Conservation (phyloP, 1,139 yeast genomes). For the Suhomyces wounanorum region DNA sequence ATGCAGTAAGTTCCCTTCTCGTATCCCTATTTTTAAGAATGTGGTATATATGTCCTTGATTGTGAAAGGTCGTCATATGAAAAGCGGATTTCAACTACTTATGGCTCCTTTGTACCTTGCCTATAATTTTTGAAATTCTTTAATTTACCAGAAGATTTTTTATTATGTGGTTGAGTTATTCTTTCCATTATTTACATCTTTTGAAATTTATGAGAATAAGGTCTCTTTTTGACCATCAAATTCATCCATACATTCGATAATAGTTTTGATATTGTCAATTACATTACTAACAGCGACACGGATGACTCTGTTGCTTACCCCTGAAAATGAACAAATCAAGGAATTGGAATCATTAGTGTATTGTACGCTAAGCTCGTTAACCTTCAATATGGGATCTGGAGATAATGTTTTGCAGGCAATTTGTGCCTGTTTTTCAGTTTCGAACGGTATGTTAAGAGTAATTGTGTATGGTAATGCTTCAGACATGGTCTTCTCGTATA, state of each 20-base stretch:
- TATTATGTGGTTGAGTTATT: no score
- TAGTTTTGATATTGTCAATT: slow-evolving; percentile 63
- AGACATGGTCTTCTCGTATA: background rate
- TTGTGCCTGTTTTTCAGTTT: slow-evolving; percentile 55
- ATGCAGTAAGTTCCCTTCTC: no score
- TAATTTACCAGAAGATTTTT: no score
- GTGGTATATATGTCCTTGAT: no score
- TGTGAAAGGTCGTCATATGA: no score
- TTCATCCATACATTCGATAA: slow-evolving; percentile 68
- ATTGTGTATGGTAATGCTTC: slow-evolving; percentile 14
- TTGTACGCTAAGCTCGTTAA: slow-evolving; percentile 54
- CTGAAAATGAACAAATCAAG: slow-evolving; percentile 51
- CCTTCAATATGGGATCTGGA: slow-evolving; percentile 81
- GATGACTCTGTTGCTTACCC: slow-evolving; percentile 61
- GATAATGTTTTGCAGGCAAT: slow-evolving; percentile 60
- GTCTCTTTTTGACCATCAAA: slow-evolving; percentile 45
- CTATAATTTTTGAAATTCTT: no score
- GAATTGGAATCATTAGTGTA: slow-evolving; percentile 31
- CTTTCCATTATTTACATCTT: background rate
- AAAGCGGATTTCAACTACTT: no score
- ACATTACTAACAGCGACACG: slow-evolving; percentile 72
- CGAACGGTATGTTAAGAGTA: slow-evolving; percentile 62
- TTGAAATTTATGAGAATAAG: slow-evolving; percentile 14
- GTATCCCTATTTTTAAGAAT: no score
- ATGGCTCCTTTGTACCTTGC: no score